Conservation (phyloP, 108 stramenopile species). For the Schizochytrium sp. region DNA sequence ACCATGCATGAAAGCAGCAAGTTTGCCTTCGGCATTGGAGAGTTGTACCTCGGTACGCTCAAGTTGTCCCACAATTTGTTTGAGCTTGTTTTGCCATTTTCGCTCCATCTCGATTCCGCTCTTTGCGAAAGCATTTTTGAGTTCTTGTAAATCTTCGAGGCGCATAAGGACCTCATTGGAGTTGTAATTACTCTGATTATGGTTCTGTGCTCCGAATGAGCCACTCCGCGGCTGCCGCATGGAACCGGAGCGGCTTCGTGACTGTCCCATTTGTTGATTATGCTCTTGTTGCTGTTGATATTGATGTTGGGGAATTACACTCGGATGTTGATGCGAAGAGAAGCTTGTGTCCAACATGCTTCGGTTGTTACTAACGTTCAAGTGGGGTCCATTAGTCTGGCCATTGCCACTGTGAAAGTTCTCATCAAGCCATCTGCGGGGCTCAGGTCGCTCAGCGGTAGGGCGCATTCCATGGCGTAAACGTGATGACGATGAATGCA, state of each 20-base stretch:
- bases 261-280: too few species aligned
- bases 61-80: not conserved
- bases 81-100: constrained; percentile 54
- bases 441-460: not conserved
- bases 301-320: too few species aligned
- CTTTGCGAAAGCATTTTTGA: not conserved
- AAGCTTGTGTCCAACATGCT: too few species aligned
- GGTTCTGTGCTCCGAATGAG: too few species aligned
- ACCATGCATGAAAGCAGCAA: constrained; percentile 34
- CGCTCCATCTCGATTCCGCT: constrained; percentile 29
- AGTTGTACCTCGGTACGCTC: constrained; percentile 4
- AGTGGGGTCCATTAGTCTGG: too few species aligned
- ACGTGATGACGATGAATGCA: not conserved
- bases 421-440: not conserved
- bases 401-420: not conserved
- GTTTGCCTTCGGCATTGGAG: constrained; percentile 17
- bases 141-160: constrained; percentile 9
- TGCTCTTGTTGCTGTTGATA: too few species aligned
- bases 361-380: too few species aligned
- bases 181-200: too few species aligned
- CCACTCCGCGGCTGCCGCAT: too few species aligned
- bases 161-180: not conserved
- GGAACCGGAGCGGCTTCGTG: too few species aligned
- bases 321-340: too few species aligned
- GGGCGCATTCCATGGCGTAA: not conserved